Base-by-base conservation (phyloP, 2,329 filamentous ascomycete genomes). In the Neofusicoccum umdonicola region DNA sequence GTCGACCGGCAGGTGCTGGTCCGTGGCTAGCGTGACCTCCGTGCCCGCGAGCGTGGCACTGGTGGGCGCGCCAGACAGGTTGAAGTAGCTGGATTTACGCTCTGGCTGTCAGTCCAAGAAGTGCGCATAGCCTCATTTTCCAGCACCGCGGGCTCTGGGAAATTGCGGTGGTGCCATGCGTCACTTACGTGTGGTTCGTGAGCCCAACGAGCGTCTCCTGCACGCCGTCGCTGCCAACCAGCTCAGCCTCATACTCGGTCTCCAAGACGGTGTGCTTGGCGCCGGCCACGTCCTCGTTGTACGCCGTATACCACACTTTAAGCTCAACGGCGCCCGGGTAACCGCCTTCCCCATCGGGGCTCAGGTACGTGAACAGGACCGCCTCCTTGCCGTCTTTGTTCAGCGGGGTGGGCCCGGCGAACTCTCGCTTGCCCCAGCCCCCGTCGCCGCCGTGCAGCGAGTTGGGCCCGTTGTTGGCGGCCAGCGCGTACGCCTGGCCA, bases 181-280 rank as follows among this genome's bases (percentile, higher is more conserved):
- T 15, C 8, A 76, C 82, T 70, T 78, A 92, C 90, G 92, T 96
- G 82, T 99, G 94, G 81, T 98, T 99, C 57, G 95, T 98, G 80
- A 98, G 85, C 79, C 93, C 96, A 76, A 98, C 86, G 47, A 88
- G 88, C 0, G 94, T 98, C 83, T 97, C 94, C n/a, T 93, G 88
- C 12, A 88, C 89, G 57, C 90, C 84, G 66, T 87, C 89, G 3
- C 85, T 73, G 13, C 76, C 89, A 3, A 92, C 84, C 52, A 98
- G 83, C 77, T 92, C 87, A 19, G 90, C 93, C 82, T 97, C 91
- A 75, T 96, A 98, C 77, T 98, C 95, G 57, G 96, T 91, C 64
- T 88, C 88, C 65, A 98, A 79, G 19, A 95, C 86, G 1, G 86
- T 87, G 68, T 89, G 88, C 67, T 89, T 84, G 66, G 84, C 86